Evolutionary conservation across 129 eudicot species (phyloP).

Genomic region (Silybum marianum): DNA sequence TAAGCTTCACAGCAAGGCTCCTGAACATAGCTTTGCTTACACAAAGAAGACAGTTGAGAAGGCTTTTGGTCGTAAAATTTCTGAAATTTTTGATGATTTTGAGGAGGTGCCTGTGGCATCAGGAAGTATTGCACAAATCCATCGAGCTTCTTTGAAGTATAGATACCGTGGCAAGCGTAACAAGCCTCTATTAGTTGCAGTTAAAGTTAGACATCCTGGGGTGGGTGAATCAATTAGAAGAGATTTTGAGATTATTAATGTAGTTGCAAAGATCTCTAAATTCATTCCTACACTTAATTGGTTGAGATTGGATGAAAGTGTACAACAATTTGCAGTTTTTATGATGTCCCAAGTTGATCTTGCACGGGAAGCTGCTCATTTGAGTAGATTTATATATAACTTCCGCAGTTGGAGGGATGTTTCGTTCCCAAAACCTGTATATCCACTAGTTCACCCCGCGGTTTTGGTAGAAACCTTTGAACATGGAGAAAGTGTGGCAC

Average conservation of each 20-base stretch:
- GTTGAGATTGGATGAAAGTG: constrained; percentile 94
- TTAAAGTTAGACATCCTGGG: constrained; percentile 93
- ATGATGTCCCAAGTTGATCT: constrained; percentile 99
- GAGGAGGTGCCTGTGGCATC: constrained; percentile 90
- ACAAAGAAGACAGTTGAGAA: constrained; percentile 72
- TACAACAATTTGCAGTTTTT: constrained; percentile 88
- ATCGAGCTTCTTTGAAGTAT: constrained; percentile 73
- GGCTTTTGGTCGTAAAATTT: constrained; percentile 85
- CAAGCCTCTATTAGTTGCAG: constrained; percentile 84
- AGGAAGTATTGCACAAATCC: constrained; percentile 92
- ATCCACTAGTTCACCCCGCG: constrained; percentile 92
- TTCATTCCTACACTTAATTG: constrained; percentile 80
- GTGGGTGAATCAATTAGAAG: constrained; percentile 80
- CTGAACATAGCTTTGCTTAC: constrained; percentile 85
- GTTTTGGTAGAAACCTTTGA: constrained; percentile 93
- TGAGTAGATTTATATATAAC: constrained; percentile 87
- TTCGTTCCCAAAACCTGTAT: constrained; percentile 90
- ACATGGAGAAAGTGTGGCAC: constrained; percentile 85
- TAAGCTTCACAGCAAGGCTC: constrained; percentile 88
- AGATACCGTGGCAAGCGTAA: constrained; percentile 56
- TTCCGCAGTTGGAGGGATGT: constrained; percentile 90
- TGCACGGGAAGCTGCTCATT: constrained; percentile 93
- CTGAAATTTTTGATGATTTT: constrained; percentile 79
- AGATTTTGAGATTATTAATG: constrained; percentile 80
- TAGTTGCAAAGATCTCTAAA: constrained; percentile 66